Base-by-base conservation (phyloP, 495 filamentous ascomycete genomes). In the Sporormia fimetaria region DNA sequence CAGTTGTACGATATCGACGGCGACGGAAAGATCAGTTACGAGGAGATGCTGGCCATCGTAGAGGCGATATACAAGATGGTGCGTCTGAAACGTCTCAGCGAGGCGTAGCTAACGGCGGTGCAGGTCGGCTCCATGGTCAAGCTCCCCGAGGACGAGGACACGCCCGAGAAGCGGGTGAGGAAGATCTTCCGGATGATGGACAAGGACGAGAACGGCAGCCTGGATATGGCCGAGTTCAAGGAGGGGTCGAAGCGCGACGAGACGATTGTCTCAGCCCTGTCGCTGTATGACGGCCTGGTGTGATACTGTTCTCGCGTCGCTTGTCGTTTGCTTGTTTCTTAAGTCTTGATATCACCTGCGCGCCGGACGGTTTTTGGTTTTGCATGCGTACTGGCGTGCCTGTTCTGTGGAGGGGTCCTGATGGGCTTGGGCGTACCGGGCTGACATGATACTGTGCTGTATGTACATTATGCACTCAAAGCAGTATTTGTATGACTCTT, bases 141-240 rank as follows among this genome's bases (percentile, higher is more conserved):
- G 63, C 73, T 98, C 20, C 92, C 92, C 26, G 84, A 94, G 61
- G 90, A 98, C 63, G 90, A 98, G 66, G 88, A 96, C 64, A 98
- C 90, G 38, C 90, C 90, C 15, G 87, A 98, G 67, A 98, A 98
- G 70, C 83, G 92, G 33, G 90, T 98, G 20, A 76, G 70, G 57
- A 98, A 98, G 69, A 98, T 98, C 62, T 98, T 98, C 68, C 76
- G 82, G 53, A 95, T 96, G 90, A 98, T 98, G 90, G 90, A 98
- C 67, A 98, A 98, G 68, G 90, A 98, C 58, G 87, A 98, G 68
- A 95, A 96, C 56, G 81, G 87, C 43, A 85, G 78, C 57, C 66
- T 94, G 37, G 80, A 90, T 63, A 83, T 94, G 72, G 78, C 87
- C 35, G 90, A 98, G 62, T 98, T 98, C 71, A 96, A 95, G 63